Conservation (phyloP, 2,329 filamentous ascomycete species). For the Eutypa lata region DNA sequence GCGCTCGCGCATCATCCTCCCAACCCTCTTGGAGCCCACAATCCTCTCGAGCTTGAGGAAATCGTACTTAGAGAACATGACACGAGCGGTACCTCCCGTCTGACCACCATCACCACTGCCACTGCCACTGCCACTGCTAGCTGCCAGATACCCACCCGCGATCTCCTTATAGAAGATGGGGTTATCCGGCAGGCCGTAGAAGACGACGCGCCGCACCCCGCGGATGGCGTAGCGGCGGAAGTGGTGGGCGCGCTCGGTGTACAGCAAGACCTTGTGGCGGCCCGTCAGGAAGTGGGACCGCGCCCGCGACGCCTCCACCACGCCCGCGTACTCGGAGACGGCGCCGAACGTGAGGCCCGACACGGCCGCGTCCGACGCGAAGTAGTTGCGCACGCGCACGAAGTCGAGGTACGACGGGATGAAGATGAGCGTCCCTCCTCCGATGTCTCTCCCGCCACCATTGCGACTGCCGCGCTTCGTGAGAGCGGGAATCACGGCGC, state of each 20-base stretch:
- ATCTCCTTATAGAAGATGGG: slow-evolving; percentile 77
- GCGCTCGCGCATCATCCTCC: slow-evolving; percentile 78
- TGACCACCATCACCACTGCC: background rate
- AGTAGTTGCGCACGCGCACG: slow-evolving; percentile 87
- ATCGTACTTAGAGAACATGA: slow-evolving; percentile 86
- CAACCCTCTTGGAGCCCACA: slow-evolving; percentile 76
- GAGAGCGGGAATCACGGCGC: slow-evolving; percentile 73
- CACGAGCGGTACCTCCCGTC: slow-evolving; percentile 38
- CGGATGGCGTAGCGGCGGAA: slow-evolving; percentile 83
- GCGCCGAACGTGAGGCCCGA: slow-evolving; percentile 67
- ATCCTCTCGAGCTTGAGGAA: slow-evolving; percentile 83
- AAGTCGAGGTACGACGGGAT: slow-evolving; percentile 95
- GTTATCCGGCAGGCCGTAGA: slow-evolving; percentile 91
- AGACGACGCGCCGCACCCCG: slow-evolving; percentile 79
- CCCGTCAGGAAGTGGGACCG: slow-evolving; percentile 84
- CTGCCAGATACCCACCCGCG: slow-evolving; percentile 62
- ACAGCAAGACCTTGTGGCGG: slow-evolving; percentile 78
- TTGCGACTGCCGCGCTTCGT: slow-evolving; percentile 54
- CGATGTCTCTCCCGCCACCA: slow-evolving; percentile 36
- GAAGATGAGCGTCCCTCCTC: slow-evolving; percentile 73
- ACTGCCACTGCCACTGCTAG: slow-evolving; percentile 45
- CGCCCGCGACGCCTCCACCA: slow-evolving; percentile 76
- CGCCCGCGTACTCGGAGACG: slow-evolving; percentile 83
- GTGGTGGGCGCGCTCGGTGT: slow-evolving; percentile 95
- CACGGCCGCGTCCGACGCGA: slow-evolving; percentile 66